phyloP scores from a whole-genome alignment of 2,329 filamentous ascomycete genomes.

The Dryadomyces quercus-mongolicae region DNA sequence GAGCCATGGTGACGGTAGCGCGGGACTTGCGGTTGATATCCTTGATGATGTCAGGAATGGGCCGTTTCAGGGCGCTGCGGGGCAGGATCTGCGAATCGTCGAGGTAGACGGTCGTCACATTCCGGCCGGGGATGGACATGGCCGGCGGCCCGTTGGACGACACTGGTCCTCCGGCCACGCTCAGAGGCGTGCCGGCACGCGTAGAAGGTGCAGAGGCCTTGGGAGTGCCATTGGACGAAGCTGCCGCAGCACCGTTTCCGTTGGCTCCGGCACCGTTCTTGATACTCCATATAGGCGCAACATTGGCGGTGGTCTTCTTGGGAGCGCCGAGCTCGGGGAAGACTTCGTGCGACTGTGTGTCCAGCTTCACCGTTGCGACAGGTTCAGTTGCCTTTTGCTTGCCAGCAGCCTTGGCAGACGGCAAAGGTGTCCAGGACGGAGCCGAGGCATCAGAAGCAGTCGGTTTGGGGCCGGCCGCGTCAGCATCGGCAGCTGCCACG shows the following conservation, averaged over 20 bases:
- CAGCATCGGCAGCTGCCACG: constrained; percentile 30
- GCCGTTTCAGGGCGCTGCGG: constrained; percentile 67
- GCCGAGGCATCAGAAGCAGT: constrained; percentile 33
- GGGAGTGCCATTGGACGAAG: constrained; percentile 36
- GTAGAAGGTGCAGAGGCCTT: constrained; percentile 47
- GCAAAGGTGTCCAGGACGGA: constrained; percentile 33
- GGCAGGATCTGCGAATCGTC: constrained; percentile 67
- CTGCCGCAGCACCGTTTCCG: constrained; percentile 31
- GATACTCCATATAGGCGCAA: constrained; percentile 65
- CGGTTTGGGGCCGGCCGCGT: constrained; percentile 29
- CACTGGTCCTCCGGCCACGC: constrained; percentile 8
- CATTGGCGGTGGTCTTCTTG: constrained; percentile 53
- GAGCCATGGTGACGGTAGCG: constrained; percentile 68
- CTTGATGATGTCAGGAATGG: constrained; percentile 72
- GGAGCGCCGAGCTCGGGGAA: constrained; percentile 80
- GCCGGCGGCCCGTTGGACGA: constrained; percentile 29
- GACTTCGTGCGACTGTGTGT: constrained; percentile 78
- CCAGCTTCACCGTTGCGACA: constrained; percentile 38
- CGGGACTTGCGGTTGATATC: constrained; percentile 90
- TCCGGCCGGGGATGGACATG: constrained; percentile 71
- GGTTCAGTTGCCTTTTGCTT: constrained; percentile 52
- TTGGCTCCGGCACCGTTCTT: constrained; percentile 45
- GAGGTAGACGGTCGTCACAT: constrained; percentile 64
- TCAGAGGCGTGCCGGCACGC: constrained; percentile 36
- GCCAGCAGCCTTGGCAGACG: constrained; percentile 52